A percentile compares a stretch with the other conserved stretches of the same genome.
phyloP scores from a whole-genome alignment of 371 early-diverging fungal species.

The Zopfochytrium polystomum region DNA sequence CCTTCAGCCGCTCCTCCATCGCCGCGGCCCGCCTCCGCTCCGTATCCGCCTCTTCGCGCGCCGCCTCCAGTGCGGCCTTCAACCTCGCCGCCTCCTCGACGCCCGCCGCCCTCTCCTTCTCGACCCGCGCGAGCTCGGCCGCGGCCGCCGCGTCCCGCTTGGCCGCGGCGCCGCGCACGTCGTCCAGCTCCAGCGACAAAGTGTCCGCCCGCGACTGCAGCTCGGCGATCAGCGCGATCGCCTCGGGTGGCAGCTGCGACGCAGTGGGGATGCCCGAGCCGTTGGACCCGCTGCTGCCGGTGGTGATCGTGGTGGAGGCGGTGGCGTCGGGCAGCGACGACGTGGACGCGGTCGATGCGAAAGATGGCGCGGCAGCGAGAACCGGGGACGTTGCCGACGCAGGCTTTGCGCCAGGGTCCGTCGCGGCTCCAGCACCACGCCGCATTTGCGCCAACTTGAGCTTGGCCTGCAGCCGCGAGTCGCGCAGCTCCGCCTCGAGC shows the following conservation, averaged over 20 bases:
- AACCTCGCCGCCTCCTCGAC: background rate
- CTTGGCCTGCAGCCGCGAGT: constrained; percentile 25
- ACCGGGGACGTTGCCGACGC: too few species aligned
- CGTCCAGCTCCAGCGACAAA: background rate
- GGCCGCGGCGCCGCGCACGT: background rate
- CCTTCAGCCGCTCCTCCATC: background rate
- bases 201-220: constrained; percentile 10
- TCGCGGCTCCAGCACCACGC: constrained; percentile 16
- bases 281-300: too few species aligned
- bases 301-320: too few species aligned
- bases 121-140: background rate
- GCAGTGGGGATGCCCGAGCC: too few species aligned
- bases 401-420: background rate
- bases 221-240: background rate
- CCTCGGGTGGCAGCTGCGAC: background rate
- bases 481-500: constrained; percentile 21
- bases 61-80: constrained; percentile 2
- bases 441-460: constrained; percentile 31
- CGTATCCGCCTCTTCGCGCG: background rate
- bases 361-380: too few species aligned
- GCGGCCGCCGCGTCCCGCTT: background rate
- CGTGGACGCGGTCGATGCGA: too few species aligned
- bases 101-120: too few species aligned
- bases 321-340: too few species aligned
- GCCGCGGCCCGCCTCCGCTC: background rate